Percentiles rank a stretch among this genome's conserved stretches.
Evolutionary conservation across 345 rosid species (phyloP).

Genomic region (Raphanus raphanistrum): DNA sequence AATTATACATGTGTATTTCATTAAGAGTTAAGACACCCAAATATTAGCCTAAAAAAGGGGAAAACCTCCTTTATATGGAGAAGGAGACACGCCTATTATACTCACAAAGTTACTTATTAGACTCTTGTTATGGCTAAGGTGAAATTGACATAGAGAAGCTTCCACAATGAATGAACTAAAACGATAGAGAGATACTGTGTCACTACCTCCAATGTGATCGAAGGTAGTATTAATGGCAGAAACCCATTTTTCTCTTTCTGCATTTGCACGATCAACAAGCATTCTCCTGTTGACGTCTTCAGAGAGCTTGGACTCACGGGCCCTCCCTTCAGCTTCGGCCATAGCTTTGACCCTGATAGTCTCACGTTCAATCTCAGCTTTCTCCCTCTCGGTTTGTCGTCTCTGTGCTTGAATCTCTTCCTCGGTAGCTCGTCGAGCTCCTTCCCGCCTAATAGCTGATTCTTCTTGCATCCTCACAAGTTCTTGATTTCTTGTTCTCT

Average conservation of each 20-base stretch:
- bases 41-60: no score
- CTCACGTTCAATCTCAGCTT: constrained; percentile 98
- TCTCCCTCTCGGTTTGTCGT: constrained; percentile 93
- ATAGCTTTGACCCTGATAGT: constrained; percentile 89
- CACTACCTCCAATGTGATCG: constrained; percentile 92
- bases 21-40: no score
- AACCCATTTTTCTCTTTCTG: constrained; percentile 97
- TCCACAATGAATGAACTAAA: not conserved
- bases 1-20: no score
- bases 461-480: constrained; percentile 93
- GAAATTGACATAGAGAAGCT: not conserved
- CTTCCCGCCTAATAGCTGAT: constrained; percentile 83
- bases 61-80: not conserved
- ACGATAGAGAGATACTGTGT: not conserved
- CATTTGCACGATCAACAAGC: constrained; percentile 92
- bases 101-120: not conserved
- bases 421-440: constrained; percentile 88
- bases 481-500: constrained; percentile 91
- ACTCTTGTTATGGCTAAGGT: not conserved
- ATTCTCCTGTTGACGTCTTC: constrained; percentile 92
- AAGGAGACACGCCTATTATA: constrained; percentile 4
- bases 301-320: constrained; percentile 91
- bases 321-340: constrained; percentile 99
- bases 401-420: constrained; percentile 94
- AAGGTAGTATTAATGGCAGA: constrained; percentile 92